Conservation (phyloP, 108 stramenopile genomes). For the Craspedostauros australis region DNA sequence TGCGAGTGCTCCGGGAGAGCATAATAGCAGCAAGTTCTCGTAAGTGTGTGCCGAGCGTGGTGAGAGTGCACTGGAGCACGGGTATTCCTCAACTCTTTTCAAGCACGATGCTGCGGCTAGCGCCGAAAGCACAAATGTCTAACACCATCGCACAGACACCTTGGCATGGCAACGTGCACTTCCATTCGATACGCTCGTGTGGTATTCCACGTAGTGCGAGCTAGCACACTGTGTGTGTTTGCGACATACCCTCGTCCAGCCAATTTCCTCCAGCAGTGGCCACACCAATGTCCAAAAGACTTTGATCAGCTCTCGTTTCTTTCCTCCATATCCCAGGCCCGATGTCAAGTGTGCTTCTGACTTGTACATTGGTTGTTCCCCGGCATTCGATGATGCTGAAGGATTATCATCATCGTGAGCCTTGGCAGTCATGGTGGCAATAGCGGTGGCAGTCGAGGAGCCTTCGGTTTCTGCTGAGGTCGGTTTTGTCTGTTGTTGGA, state of each 20-base stretch:
- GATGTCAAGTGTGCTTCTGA: slow-evolving; percentile 10
- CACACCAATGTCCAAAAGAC: slow-evolving; percentile 45
- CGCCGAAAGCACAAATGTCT: too few relatives aligned
- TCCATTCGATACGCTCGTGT: neutral
- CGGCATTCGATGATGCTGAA: neutral
- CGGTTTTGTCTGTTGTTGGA: too few relatives aligned
- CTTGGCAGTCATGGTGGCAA: neutral
- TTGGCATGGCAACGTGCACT: too few relatives aligned
- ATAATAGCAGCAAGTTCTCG: too few relatives aligned
- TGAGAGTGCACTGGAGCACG: too few relatives aligned
- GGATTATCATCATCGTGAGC: neutral
- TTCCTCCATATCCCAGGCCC: slow-evolving; percentile 24
- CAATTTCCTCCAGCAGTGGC: slow-evolving; percentile 39
- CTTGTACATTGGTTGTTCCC: neutral
- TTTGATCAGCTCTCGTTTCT: slow-evolving; percentile 30
- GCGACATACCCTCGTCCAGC: slow-evolving; percentile 46
- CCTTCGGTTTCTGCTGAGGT: too few relatives aligned
- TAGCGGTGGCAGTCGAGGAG: too few relatives aligned
- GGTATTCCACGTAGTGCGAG: neutral
- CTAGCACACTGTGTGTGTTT: neutral
- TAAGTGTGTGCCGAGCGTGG: too few relatives aligned
- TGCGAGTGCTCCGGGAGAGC: too few relatives aligned
- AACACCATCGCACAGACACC: too few relatives aligned
- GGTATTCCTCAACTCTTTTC: too few relatives aligned
- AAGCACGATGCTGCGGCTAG: too few relatives aligned